Evolutionary conservation across 345 rosid genomes (phyloP).

Genomic region (Noccaea caerulescens): DNA sequence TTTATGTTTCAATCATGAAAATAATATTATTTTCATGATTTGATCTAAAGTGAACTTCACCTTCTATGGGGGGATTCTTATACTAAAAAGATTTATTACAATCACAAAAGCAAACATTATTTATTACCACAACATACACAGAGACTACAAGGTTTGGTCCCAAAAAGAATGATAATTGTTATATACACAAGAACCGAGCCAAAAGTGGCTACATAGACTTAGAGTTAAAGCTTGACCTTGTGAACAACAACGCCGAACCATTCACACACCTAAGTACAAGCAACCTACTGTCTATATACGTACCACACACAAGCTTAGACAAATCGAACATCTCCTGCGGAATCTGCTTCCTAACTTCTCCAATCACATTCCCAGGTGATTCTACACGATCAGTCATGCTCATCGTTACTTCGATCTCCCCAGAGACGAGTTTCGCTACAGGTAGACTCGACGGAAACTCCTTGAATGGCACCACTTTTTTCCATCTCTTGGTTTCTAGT

Average conservation of each 20-base stretch:
- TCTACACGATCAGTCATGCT: conserved; percentile 52
- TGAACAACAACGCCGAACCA: conserved; percentile 82
- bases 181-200: conserved; percentile 32
- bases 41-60: neutral
- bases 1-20: conserved; percentile 15
- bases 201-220: conserved; percentile 33
- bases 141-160: conserved; percentile 5
- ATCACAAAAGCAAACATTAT: conserved; percentile 8
- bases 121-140: conserved; percentile 21
- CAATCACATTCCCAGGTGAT: conserved; percentile 55
- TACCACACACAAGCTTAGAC: conserved; percentile 82
- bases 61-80: neutral
- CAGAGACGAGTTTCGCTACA: conserved; percentile 68
- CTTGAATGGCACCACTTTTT: conserved; percentile 69
- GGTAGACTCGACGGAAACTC: conserved; percentile 90
- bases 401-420: conserved; percentile 62
- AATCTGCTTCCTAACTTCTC: conserved; percentile 69
- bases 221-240: conserved; percentile 48
- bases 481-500: conserved; percentile 68
- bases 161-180: conserved; percentile 26
- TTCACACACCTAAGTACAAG: conserved; percentile 78
- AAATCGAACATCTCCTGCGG: conserved; percentile 91
- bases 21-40: conserved; percentile 6
- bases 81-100: neutral
- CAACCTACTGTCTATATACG: conserved; percentile 73